Percentiles rank a stretch among this genome's conserved stretches.
phyloP scores from a whole-genome alignment of 148 eudicot species.

The Oxyria digyna region DNA sequence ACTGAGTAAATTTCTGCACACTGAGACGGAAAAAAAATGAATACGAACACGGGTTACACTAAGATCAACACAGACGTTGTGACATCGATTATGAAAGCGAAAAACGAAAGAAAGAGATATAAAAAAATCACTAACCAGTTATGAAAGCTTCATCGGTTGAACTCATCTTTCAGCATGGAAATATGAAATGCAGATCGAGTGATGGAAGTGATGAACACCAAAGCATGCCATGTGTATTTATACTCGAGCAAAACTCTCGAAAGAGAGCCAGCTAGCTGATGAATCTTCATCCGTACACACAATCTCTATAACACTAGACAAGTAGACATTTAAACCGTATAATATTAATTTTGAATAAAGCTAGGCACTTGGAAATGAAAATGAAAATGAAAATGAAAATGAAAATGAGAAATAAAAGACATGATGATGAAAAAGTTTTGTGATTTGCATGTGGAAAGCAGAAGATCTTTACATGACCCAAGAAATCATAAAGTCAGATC shows the following conservation, averaged over 20 bases:
- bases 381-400: no score
- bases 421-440: background rate
- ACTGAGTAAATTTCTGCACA: no score
- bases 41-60: no score
- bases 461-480: conserved; percentile 10
- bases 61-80: no score
- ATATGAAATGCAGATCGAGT: no score
- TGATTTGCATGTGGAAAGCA: conserved; percentile 6
- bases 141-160: background rate
- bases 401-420: background rate
- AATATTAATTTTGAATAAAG: background rate
- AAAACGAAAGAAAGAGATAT: background rate
- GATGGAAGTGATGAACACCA: background rate
- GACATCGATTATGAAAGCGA: no score
- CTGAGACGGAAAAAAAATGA: no score
- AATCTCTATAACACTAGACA: background rate
- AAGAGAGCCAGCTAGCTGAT: background rate
- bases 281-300: conserved; percentile 5
- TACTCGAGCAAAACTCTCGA: background rate
- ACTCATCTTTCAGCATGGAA: no score
- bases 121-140: background rate
- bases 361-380: background rate
- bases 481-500: background rate
- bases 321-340: background rate
- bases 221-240: background rate